phyloP scores from a whole-genome alignment of 2,329 filamentous ascomycete species.

The Pseudogymnoascus sp. region DNA sequence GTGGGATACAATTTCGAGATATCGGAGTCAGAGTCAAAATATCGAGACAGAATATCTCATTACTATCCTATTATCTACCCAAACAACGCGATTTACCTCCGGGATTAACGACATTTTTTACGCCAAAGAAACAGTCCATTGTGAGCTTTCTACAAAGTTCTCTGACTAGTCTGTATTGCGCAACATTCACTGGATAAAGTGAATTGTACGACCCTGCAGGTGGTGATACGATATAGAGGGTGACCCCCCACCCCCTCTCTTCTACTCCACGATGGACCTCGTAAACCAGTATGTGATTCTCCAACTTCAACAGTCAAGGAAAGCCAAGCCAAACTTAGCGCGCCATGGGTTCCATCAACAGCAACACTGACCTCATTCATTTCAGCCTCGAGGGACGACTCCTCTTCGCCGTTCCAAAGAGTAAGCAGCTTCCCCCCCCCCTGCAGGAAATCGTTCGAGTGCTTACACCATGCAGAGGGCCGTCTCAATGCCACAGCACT shows the following conservation, averaged over 20 bases:
- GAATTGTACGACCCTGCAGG: slow-evolving; percentile 4
- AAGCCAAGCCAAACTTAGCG: slow-evolving; percentile 11
- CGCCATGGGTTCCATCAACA: slow-evolving; percentile 45
- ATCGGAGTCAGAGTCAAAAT: neutral
- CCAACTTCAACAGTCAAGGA: slow-evolving; percentile 11
- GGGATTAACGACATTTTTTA: neutral
- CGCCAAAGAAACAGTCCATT: neutral
- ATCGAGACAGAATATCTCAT: neutral
- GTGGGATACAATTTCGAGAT: slow-evolving; percentile 1
- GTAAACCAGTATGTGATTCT: slow-evolving; percentile 45
- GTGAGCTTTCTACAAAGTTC: neutral
- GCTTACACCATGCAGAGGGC: slow-evolving; percentile 57
- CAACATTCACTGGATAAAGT: slow-evolving; percentile 2
- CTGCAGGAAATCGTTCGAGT: neutral
- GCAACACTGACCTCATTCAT: slow-evolving; percentile 29
- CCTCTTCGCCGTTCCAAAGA: slow-evolving; percentile 97
- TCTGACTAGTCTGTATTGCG: neutral
- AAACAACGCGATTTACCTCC: neutral
- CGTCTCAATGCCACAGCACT: slow-evolving; percentile 81
- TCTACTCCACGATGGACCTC: slow-evolving; percentile 42
- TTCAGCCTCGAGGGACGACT: slow-evolving; percentile 81
- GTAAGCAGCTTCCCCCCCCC: slow-evolving; percentile 46
- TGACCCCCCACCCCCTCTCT: slow-evolving; percentile 4
- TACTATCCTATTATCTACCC: neutral
- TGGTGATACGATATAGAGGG: slow-evolving; percentile 5